phyloP scores from a whole-genome alignment of 2,329 filamentous ascomycete genomes.

The Neoarthrinium moseri region DNA sequence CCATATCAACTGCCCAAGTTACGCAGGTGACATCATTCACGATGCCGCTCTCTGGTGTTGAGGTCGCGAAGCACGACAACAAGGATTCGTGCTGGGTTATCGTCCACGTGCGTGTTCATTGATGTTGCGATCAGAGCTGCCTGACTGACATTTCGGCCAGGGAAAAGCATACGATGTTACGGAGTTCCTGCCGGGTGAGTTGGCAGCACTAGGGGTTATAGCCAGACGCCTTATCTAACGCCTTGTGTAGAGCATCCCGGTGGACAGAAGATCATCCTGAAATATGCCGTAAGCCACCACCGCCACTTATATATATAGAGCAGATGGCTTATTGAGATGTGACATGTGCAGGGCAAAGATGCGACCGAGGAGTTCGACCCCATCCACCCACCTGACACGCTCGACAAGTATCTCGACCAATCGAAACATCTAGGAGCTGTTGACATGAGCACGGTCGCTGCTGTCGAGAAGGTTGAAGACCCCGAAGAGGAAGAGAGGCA shows the following conservation, averaged over 20 bases:
- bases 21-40: conserved; percentile 7
- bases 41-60: conserved; percentile 49
- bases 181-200: conserved; percentile 73
- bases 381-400: conserved; percentile 83
- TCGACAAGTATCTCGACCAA: conserved; percentile 78
- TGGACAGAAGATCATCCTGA: conserved; percentile 89
- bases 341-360: conserved; percentile 70
- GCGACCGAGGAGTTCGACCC: conserved; percentile 90
- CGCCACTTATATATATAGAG: background rate
- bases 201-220: conserved; percentile 4
- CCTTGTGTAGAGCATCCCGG: conserved; percentile 72
- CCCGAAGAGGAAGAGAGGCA: conserved; percentile 72
- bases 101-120: conserved; percentile 59
- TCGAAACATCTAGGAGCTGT: conserved; percentile 88
- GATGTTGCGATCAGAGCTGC: background rate
- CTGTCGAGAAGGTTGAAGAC: conserved; percentile 63
- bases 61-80: conserved; percentile 70
- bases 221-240: conserved; percentile 15
- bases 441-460: conserved; percentile 77
- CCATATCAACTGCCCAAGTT: background rate
- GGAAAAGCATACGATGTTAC: conserved; percentile 88
- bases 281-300: conserved; percentile 66
- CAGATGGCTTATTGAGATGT: too few species aligned
- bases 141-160: conserved; percentile 30
- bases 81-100: conserved; percentile 90